Evolutionary conservation across 805 yeast species (phyloP).

Genomic region (Ogataea polymorpha): DNA sequence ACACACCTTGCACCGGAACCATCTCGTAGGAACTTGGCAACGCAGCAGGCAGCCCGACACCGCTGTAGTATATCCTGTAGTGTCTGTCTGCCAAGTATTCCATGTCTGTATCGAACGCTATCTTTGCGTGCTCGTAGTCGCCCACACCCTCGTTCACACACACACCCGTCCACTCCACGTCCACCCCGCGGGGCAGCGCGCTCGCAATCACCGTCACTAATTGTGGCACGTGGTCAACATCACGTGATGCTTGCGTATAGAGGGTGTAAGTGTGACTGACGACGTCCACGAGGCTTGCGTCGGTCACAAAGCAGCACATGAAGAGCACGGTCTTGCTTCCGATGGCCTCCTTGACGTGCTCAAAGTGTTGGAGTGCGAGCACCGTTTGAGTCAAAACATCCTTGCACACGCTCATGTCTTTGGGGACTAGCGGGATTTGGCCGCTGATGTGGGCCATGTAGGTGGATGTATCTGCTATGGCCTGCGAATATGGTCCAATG

Average conservation of each 20-base stretch:
- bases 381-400: slow-evolving; percentile 37
- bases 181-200: slow-evolving; percentile 60
- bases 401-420: slow-evolving; percentile 51
- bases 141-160: slow-evolving; percentile 41
- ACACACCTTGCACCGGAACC: slow-evolving; percentile 21
- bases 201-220: slow-evolving; percentile 54
- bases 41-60: not conserved
- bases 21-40: slow-evolving; percentile 23
- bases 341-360: slow-evolving; percentile 56
- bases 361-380: slow-evolving; percentile 73
- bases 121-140: slow-evolving; percentile 28
- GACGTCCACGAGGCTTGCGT: slow-evolving; percentile 25
- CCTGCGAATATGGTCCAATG: slow-evolving; percentile 96
- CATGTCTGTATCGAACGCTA: not conserved
- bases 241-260: slow-evolving; percentile 31
- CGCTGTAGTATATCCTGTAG: slow-evolving; percentile 24
- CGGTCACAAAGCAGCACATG: slow-evolving; percentile 55
- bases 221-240: not conserved
- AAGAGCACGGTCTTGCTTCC: slow-evolving; percentile 43
- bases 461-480: slow-evolving; percentile 50
- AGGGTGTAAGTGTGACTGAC: slow-evolving; percentile 44
- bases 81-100: slow-evolving; percentile 24
- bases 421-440: slow-evolving; percentile 83
- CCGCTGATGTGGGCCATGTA: slow-evolving; percentile 71
- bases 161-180: slow-evolving; percentile 74